These are phyloP conservation scores for Aspergillus ochraceus DNA, from an alignment of 2,329 filamentous ascomycete genomes.

Conservation along the genomic window DNA sequence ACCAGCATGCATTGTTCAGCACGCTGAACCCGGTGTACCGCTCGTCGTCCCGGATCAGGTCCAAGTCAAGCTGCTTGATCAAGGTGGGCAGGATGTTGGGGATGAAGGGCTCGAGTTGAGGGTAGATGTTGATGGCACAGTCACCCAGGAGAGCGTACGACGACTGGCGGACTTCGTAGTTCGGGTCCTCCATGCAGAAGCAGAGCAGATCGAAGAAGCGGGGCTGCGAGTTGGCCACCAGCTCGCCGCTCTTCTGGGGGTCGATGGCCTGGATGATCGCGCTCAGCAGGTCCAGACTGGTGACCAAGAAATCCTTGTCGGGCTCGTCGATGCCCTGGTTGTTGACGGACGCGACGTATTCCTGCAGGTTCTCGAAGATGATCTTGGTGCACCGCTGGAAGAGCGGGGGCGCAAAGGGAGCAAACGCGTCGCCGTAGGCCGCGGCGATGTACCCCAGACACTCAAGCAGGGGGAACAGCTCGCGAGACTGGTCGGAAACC, in stretches of 20 bases:
- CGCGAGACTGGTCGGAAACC: constrained; percentile 83
- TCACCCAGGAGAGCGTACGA: constrained; percentile 93
- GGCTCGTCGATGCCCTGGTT: constrained; percentile 72
- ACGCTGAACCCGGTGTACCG: constrained; percentile 85
- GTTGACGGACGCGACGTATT: constrained; percentile 67
- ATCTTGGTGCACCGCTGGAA: constrained; percentile 87
- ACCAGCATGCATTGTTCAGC: constrained; percentile 98
- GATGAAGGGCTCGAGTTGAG: constrained; percentile 73
- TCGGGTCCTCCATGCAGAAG: constrained; percentile 87
- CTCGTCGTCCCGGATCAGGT: constrained; percentile 73
- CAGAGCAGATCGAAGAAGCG: constrained; percentile 87
- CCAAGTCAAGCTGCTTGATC: constrained; percentile 84
- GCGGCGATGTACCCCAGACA: constrained; percentile 92
- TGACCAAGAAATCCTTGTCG: constrained; percentile 96
- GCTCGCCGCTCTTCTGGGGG: constrained; percentile 67
- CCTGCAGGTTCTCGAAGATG: constrained; percentile 87
- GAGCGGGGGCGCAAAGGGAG: constrained; percentile 81
- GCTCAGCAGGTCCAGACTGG: constrained; percentile 88
- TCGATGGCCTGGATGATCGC: constrained; percentile 90
- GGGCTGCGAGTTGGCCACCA: constrained; percentile 74
- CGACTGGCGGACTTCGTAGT: constrained; percentile 92
- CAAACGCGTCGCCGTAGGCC: constrained; percentile 77
- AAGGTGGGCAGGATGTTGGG: constrained; percentile 72
- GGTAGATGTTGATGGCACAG: constrained; percentile 89
- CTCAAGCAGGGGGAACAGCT: constrained; percentile 93